Conservation (phyloP, 1,139 yeast species). For the Lodderomyces beijingensis region DNA sequence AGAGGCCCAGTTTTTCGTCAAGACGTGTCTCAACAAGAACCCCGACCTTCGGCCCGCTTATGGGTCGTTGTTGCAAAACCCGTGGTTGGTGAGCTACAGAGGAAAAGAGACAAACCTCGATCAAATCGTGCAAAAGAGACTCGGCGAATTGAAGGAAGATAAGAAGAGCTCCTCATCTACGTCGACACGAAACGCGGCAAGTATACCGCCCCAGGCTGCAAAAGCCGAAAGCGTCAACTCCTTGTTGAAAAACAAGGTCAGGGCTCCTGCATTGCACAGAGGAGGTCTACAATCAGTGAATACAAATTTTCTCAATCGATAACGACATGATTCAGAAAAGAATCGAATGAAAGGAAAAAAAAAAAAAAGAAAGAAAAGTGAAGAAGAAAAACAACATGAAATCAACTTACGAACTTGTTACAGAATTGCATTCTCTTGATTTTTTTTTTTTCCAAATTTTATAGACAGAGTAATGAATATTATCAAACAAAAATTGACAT, state of each 20-base stretch:
- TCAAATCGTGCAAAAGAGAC: slow-evolving; percentile 29
- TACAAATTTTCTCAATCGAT: slow-evolving; percentile 11
- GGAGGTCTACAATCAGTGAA: slow-evolving; percentile 26
- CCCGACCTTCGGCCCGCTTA: slow-evolving; percentile 86
- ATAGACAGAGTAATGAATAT: not conserved
- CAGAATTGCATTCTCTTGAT: not conserved
- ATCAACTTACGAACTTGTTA: no score
- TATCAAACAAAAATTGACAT: not conserved
- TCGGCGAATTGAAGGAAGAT: slow-evolving; percentile 27
- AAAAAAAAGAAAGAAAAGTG: not conserved
- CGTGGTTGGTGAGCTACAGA: slow-evolving; percentile 65
- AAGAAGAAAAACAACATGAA: no score
- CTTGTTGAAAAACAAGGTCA: slow-evolving; percentile 34
- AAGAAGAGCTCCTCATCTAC: slow-evolving; percentile 7
- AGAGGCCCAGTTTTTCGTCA: slow-evolving; percentile 81
- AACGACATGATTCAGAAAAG: no score
- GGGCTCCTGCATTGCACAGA: slow-evolving; percentile 42
- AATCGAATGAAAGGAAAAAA: no score
- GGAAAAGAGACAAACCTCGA: slow-evolving; percentile 44
- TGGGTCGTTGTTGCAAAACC: slow-evolving; percentile 66
- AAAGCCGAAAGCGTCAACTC: slow-evolving; percentile 33
- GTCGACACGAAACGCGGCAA: slow-evolving; percentile 5
- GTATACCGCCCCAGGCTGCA: slow-evolving; percentile 14
- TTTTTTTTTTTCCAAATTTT: slow-evolving; percentile 1
- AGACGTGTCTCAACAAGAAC: slow-evolving; percentile 71